Evolutionary conservation across 345 rosid genomes (phyloP).

Genomic region (Hibiscus trionum): DNA sequence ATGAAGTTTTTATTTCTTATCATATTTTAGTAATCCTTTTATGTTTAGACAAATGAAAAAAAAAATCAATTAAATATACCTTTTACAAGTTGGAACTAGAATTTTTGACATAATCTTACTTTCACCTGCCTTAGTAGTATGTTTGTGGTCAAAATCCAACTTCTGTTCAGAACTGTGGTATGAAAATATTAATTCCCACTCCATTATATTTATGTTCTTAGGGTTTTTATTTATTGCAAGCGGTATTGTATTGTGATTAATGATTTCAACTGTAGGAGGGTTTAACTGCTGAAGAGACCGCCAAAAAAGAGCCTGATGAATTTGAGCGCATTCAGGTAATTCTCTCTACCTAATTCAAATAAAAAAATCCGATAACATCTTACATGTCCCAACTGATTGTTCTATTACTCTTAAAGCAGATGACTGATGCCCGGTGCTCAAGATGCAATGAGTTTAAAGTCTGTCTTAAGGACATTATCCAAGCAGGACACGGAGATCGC

Average conservation of each 20-base stretch:
- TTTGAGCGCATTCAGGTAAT: conserved; percentile 68
- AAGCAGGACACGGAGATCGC: conserved; percentile 94
- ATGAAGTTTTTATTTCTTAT: background rate
- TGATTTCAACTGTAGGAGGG: conserved; percentile 56
- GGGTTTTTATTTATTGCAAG: background rate
- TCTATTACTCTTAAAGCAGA: conserved; percentile 28
- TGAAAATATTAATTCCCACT: too few species aligned
- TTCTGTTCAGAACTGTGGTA: too few species aligned
- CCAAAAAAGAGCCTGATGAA: conserved; percentile 84
- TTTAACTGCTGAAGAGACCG: conserved; percentile 75
- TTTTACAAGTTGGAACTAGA: too few species aligned
- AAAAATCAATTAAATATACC: too few species aligned
- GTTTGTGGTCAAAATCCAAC: background rate
- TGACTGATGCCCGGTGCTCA: conserved; percentile 75
- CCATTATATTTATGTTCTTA: too few species aligned
- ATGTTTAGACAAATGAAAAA: too few species aligned
- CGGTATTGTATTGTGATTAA: background rate
- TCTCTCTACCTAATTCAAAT: background rate
- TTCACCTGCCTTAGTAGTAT: background rate
- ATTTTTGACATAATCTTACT: too few species aligned
- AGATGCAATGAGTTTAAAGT: conserved; percentile 74
- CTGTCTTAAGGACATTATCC: conserved; percentile 83
- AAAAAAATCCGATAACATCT: background rate
- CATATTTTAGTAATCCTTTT: background rate
- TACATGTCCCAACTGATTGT: conserved; percentile 1